phyloP scores from a whole-genome alignment of 2,329 filamentous ascomycete genomes.

The Penicillium paneum region DNA sequence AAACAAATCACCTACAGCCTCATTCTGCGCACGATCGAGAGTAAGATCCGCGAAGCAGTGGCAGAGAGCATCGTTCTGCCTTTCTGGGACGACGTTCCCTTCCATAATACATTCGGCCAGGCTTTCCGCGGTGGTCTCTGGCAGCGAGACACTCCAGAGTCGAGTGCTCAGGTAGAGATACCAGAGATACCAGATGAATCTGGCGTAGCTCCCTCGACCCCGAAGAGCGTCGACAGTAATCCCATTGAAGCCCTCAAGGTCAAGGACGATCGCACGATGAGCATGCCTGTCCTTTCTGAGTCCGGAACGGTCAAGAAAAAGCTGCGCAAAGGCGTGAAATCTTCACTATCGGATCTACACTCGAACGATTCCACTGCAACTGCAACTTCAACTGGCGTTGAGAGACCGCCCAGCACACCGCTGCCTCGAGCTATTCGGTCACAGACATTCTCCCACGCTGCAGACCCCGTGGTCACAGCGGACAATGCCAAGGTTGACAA shows the following conservation, averaged over 20 bases:
- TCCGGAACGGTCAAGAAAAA: constrained; percentile 22
- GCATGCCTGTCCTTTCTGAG: constrained; percentile 33
- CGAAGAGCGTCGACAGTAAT: constrained; percentile 20
- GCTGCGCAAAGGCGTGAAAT: constrained; percentile 29
- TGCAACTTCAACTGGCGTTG: constrained; percentile 29
- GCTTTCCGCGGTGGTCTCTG: constrained; percentile 83
- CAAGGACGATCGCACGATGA: constrained; percentile 36
- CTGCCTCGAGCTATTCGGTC: constrained; percentile 59
- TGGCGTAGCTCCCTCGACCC: constrained; percentile 20
- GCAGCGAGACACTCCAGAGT: constrained; percentile 48
- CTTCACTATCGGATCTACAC: constrained; percentile 22
- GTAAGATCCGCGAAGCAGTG: constrained; percentile 87
- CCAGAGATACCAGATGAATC: constrained; percentile 41
- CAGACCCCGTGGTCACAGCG: constrained; percentile 64
- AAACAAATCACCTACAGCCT: constrained; percentile 93
- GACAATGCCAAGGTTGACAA: constrained; percentile 66
- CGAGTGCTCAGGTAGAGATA: constrained; percentile 37
- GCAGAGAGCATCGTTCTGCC: constrained; percentile 87
- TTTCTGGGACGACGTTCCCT: constrained; percentile 95
- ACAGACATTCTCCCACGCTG: constrained; percentile 60
- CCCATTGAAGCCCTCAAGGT: constrained; percentile 28
- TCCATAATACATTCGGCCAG: constrained; percentile 76
- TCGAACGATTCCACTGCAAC: constrained; percentile 17
- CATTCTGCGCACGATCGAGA: constrained; percentile 90
- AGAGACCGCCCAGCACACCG: constrained; percentile 39